Conservation (phyloP, 371 early-diverging fungal genomes). For the Smittium mucronatum region DNA sequence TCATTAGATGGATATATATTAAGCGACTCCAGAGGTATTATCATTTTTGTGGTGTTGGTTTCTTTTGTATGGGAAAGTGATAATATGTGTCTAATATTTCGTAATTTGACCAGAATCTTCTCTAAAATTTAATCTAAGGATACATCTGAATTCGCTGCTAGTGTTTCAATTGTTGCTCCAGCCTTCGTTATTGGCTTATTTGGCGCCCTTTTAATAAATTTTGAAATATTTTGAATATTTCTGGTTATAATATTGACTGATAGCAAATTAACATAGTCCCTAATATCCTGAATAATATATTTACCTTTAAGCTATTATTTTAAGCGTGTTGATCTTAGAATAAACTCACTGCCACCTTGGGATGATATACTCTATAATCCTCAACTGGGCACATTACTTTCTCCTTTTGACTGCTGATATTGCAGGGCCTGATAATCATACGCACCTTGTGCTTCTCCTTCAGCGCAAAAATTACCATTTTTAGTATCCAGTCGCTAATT, state of each 20-base stretch:
- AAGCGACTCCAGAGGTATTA: neutral
- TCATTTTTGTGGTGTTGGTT: neutral
- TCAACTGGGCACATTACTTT: neutral
- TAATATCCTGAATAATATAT: neutral
- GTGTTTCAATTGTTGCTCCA: neutral
- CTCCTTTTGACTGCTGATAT: neutral
- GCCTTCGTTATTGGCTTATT: neutral
- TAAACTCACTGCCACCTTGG: neutral
- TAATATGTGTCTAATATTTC: neutral
- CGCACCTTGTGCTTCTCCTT: neutral
- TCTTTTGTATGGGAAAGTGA: neutral
- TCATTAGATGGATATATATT: neutral
- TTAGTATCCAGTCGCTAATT: neutral
- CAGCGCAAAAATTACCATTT: neutral
- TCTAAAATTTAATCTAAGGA: neutral
- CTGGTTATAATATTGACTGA: neutral
- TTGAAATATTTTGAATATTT: neutral
- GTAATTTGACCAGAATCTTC: neutral
- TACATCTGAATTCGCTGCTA: neutral
- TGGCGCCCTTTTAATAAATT: neutral
- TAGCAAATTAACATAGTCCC: neutral
- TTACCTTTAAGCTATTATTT: neutral
- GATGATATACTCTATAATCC: neutral
- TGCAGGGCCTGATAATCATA: neutral
- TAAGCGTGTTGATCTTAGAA: neutral